phyloP scores from a whole-genome alignment of 2,329 filamentous ascomycete species.

The Cladosporium sp. region DNA sequence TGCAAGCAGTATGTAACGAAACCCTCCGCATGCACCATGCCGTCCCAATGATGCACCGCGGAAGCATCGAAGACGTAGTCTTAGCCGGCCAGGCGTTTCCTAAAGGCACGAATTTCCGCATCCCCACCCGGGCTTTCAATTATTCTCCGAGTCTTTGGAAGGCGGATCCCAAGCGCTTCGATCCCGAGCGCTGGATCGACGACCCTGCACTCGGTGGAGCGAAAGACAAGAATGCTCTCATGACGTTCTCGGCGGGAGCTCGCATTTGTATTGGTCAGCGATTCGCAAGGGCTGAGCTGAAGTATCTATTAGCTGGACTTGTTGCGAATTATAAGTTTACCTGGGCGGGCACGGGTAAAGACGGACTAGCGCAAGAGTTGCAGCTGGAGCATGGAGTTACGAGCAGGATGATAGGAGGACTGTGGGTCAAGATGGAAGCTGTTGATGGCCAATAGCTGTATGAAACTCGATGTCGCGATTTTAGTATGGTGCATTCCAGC shows the following conservation, averaged over 20 bases:
- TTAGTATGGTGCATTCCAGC: too few relatives aligned
- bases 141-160: constrained; percentile 41
- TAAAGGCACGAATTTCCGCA: constrained; percentile 34
- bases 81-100: constrained; percentile 37
- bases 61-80: constrained; percentile 40
- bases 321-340: constrained; percentile 20
- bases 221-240: constrained; percentile 18
- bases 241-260: constrained; percentile 42
- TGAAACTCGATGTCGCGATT: too few relatives aligned
- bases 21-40: constrained; percentile 44
- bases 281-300: constrained; percentile 27
- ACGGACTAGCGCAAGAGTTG: constrained; percentile 12
- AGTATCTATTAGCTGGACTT: constrained; percentile 23
- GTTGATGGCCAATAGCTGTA: not conserved
- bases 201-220: constrained; percentile 39
- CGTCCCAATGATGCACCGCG: constrained; percentile 44
- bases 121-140: constrained; percentile 42
- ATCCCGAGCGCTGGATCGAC: constrained; percentile 45
- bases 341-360: constrained; percentile 1
- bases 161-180: constrained; percentile 37
- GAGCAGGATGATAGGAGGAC: constrained; percentile 12
- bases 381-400: constrained; percentile 13
- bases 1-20: constrained; percentile 47
- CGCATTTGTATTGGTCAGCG: constrained; percentile 29
- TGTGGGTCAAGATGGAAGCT: constrained; percentile 9